These are phyloP conservation scores for Alternaria sp. DNA, from an alignment of 2,329 filamentous ascomycete genomes.

Conservation along the genomic window DNA sequence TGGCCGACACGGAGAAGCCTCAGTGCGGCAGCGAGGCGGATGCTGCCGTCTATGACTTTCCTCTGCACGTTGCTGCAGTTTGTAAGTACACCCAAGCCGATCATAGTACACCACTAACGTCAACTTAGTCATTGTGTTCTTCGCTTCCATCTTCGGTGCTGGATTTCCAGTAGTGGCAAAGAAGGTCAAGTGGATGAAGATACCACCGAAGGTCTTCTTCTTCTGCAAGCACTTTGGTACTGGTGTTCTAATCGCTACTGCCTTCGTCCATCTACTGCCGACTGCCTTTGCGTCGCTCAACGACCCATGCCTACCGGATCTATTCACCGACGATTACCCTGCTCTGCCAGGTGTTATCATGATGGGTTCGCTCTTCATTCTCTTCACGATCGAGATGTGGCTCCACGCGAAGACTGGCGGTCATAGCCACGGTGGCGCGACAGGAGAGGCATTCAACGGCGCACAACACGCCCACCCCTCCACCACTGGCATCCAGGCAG, in stretches of 20 bases:
- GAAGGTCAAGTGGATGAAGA: constrained; percentile 65
- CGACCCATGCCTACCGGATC: constrained; percentile 61
- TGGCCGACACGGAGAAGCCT: constrained; percentile 42
- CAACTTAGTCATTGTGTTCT: constrained; percentile 45
- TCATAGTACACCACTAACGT: constrained; percentile 16
- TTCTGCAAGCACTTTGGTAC: constrained; percentile 70
- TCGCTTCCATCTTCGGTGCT: constrained; percentile 45
- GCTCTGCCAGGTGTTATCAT: constrained; percentile 69
- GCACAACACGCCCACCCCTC: constrained; percentile 8
- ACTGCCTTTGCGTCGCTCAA: constrained; percentile 62
- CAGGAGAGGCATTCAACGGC: constrained; percentile 49
- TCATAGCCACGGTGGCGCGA: constrained; percentile 65
- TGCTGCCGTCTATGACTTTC: constrained; percentile 43
- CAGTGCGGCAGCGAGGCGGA: constrained; percentile 40
- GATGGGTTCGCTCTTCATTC: constrained; percentile 66
- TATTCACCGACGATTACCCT: constrained; percentile 66
- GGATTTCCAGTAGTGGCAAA: constrained; percentile 51
- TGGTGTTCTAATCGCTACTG: constrained; percentile 83
- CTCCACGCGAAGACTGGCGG: constrained; percentile 65
- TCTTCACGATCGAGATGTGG: constrained; percentile 69
- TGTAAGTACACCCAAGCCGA: constrained; percentile 35
- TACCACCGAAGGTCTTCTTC: constrained; percentile 64
- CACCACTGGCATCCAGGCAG: constrained; percentile 34
- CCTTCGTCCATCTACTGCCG: constrained; percentile 76
- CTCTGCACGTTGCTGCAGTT: constrained; percentile 48